A percentile compares a stretch with the other conserved stretches of the same genome.
Conservation (phyloP, 2,329 filamentous ascomycete genomes). For the Sporothrix sp. region DNA sequence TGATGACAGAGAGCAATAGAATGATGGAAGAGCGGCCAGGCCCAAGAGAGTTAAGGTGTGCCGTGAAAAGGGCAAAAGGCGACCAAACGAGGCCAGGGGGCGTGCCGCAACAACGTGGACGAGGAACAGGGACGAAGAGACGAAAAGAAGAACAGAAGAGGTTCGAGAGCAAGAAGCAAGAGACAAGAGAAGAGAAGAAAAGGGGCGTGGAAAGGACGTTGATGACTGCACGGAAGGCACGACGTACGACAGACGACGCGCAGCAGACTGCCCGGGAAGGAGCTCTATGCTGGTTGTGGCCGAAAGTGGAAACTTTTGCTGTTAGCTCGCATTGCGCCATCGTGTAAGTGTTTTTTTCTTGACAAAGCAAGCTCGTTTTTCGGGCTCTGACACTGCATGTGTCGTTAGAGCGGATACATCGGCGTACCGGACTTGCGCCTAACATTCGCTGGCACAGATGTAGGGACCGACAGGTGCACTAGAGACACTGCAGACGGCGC, state of each 20-base stretch:
- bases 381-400: neutral
- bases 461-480: neutral
- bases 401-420: no score
- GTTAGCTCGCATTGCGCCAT: constrained; percentile 20
- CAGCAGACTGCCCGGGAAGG: constrained; percentile 3
- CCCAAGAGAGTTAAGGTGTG: constrained; percentile 7
- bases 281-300: neutral
- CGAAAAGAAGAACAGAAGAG: neutral
- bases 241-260: neutral
- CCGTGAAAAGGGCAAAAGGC: neutral
- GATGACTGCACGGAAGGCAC: neutral
- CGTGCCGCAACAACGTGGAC: neutral
- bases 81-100: neutral
- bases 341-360: constrained; percentile 13
- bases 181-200: neutral
- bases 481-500: neutral
- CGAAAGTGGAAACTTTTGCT: constrained; percentile 10
- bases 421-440: no score
- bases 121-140: neutral
- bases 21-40: constrained; percentile 17
- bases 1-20: constrained; percentile 16
- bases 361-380: constrained; percentile 6
- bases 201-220: neutral
- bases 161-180: neutral
- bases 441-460: neutral